Evolutionary conservation across 2,329 filamentous ascomycete genomes (phyloP), one percentile per base, ranked within the genome.

Genomic region (Colletotrichum cereale): DNA sequence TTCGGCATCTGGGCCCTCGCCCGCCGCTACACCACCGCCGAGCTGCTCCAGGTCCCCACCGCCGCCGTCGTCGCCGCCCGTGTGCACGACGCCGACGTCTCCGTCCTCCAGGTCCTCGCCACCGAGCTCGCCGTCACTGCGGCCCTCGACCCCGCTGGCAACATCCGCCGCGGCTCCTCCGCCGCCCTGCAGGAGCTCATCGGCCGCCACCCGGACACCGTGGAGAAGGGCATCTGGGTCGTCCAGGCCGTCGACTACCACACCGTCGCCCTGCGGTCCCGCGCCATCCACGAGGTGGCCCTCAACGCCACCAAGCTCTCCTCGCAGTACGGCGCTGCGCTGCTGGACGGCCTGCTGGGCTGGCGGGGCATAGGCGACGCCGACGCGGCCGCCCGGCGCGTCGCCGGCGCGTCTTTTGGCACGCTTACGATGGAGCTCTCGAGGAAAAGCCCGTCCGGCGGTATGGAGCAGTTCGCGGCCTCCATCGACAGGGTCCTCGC

Each of bases 1-100:
- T 99, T 98, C 79, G 96, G 96, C 8, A 92, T 98, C 31, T 99
- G 96, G 96, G 93, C 95, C 1, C 81, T 98, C 10, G 94, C 96
- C 29, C 89, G 96, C 66, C 91, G 96, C 66, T 99, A 98, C 77
- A 91, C 89, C 1, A 97, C 95, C 0, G 78, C 84, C 0, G 96
- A 98, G 79, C 86, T 98, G 8, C 85, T 92, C 14, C 84, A 85
- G 0, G 87, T 97, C 1, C 84, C 89, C 1, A 84, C 84, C 2
- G 74, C 84, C 75, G 81, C 86, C 47, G 78, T 87, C 65, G 76
- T 82, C 53, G 79, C 82, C 18, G 81, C 85, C 67, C 82, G 82
- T 67, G 75, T 80, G 31, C 79, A 83, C 68, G 66, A 74, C 74
- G 67, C 75, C 10, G 77, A 79, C 5, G 80, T 80, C 42, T 88